phyloP scores from a whole-genome alignment of 1,284 basidiomycete genomes.

The Amylostereum chailletii region DNA sequence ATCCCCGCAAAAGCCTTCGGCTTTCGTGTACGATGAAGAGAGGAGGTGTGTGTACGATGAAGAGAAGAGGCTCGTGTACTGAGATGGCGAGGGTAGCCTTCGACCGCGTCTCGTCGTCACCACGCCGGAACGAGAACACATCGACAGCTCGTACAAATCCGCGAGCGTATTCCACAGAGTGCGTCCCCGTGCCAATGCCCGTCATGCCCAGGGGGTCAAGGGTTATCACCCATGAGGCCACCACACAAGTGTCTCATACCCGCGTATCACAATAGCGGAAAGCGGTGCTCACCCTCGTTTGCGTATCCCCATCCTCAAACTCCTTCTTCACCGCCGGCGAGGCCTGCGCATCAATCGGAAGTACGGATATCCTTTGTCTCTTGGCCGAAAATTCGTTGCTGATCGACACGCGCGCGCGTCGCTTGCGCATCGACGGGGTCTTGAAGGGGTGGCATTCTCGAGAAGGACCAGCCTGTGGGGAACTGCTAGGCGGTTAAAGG shows the following conservation, averaged over 20 bases:
- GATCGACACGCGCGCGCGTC: slow-evolving; percentile 16
- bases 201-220: background rate
- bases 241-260: background rate
- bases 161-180: background rate
- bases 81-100: too few species aligned
- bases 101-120: too few species aligned
- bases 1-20: background rate
- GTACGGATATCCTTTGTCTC: slow-evolving; percentile 21
- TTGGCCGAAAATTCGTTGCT: slow-evolving; percentile 27
- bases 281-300: slow-evolving; percentile 7
- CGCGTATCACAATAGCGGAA: slow-evolving; percentile 6
- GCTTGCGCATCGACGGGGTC: slow-evolving; percentile 12
- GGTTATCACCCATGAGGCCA: background rate
- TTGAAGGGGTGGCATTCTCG: slow-evolving; percentile 8
- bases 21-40: too few species aligned
- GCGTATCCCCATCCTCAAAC: slow-evolving; percentile 9
- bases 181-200: background rate
- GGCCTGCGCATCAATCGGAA: slow-evolving; percentile 13
- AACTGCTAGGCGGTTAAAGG: too few species aligned
- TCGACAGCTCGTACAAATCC: background rate
- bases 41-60: too few species aligned
- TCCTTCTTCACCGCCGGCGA: slow-evolving; percentile 4
- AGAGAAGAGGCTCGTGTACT: too few species aligned
- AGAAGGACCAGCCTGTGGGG: slow-evolving; percentile 3
- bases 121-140: too few species aligned